These are phyloP conservation scores for Onygenales sp. DNA, from an alignment of 2,329 filamentous ascomycete species.

Conservation along the genomic window DNA sequence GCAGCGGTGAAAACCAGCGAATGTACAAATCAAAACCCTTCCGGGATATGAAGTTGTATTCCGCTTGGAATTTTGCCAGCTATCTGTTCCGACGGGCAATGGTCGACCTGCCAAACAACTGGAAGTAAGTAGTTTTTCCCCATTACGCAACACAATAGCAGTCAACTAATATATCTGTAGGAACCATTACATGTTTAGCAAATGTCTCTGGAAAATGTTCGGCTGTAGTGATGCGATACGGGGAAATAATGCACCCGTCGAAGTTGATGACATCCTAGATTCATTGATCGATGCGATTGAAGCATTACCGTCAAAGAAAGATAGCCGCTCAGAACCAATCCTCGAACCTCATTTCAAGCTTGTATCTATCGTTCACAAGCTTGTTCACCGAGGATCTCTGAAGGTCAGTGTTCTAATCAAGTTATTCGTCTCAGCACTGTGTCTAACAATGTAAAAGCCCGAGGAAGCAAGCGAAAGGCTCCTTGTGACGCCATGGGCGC, in stretches of 20 bases:
- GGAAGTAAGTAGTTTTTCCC: constrained; percentile 42
- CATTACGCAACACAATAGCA: neutral
- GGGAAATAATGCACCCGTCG: constrained; percentile 25
- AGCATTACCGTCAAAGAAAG: constrained; percentile 50
- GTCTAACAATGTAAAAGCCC: constrained; percentile 27
- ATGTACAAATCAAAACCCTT: constrained; percentile 53
- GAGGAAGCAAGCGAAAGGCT: constrained; percentile 42
- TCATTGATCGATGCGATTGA: constrained; percentile 52
- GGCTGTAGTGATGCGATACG: constrained; percentile 34
- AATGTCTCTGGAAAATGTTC: constrained; percentile 66
- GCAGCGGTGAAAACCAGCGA: constrained; percentile 40
- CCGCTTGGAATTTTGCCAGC: constrained; percentile 56
- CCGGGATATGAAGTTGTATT: constrained; percentile 47
- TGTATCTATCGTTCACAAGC: constrained; percentile 69
- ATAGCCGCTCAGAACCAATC: constrained; percentile 60
- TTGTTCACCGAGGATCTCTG: constrained; percentile 49
- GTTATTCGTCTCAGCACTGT: constrained; percentile 14
- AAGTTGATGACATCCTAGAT: constrained; percentile 43
- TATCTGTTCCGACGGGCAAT: constrained; percentile 52
- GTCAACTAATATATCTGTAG: constrained; percentile 25
- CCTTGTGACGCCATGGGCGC: constrained; percentile 45
- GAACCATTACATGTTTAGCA: constrained; percentile 59
- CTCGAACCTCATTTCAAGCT: constrained; percentile 92
- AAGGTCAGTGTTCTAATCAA: constrained; percentile 24
- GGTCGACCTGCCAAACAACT: constrained; percentile 49